Percentiles rank a stretch among this genome's conserved stretches.
Conservation (phyloP, 2,329 filamentous ascomycete species). For the Claviceps purpurea region DNA sequence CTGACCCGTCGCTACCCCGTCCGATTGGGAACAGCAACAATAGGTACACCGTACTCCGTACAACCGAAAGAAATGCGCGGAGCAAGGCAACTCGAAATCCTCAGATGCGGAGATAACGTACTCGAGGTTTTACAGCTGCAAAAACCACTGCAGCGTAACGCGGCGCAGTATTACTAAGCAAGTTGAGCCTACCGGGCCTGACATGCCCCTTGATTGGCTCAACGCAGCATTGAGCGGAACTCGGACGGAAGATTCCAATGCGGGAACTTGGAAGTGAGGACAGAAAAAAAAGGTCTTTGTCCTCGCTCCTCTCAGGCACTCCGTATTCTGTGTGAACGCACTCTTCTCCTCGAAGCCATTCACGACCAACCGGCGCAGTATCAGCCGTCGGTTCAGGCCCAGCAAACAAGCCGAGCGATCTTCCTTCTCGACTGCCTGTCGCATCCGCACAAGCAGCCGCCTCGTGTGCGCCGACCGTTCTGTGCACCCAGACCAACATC, state of each 20-base stretch:
- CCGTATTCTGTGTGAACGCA: not conserved
- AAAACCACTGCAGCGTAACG: not conserved
- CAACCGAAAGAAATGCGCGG: too few relatives aligned
- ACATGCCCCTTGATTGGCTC: not conserved
- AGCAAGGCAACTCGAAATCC: not conserved
- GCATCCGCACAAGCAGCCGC: not conserved
- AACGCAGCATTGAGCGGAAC: not conserved
- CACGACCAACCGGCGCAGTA: constrained; percentile 1
- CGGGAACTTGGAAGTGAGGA: not conserved
- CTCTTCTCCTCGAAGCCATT: not conserved
- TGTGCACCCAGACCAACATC: not conserved
- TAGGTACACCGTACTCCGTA: too few relatives aligned
- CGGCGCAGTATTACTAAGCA: not conserved
- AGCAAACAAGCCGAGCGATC: not conserved
- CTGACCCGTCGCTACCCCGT: too few relatives aligned
- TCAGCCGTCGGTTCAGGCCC: not conserved
- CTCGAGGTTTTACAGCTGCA: not conserved
- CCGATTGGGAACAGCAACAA: too few relatives aligned
- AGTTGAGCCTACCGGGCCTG: not conserved
- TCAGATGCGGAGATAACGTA: not conserved
- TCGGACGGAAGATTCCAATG: not conserved
- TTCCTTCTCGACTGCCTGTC: not conserved
- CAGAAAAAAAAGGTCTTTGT: not conserved
- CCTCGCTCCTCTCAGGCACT: not conserved
- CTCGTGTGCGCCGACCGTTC: not conserved